A percentile compares a stretch with the other conserved stretches of the same genome.
Conservation (phyloP, 441 rosid species). For the Erodium trifolium region DNA sequence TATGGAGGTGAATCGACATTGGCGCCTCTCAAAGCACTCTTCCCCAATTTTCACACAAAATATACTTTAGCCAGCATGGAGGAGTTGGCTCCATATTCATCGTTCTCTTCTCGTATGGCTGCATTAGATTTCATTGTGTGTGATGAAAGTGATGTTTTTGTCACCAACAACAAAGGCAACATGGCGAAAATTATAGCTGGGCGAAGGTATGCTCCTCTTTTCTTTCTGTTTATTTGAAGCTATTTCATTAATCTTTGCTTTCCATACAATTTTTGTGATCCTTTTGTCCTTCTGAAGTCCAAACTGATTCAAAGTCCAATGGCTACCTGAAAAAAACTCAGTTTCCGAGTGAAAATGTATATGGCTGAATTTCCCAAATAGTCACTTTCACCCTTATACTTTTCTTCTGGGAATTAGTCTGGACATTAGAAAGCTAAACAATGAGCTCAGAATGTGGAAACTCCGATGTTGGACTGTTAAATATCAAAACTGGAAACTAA, state of each 20-base stretch:
- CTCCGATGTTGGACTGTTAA: no score
- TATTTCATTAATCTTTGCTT: background rate
- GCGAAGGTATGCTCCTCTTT: slow-evolving; percentile 43
- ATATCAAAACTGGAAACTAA: no score
- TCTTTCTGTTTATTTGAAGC: background rate
- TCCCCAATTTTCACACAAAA: slow-evolving; percentile 82
- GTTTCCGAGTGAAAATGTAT: no score
- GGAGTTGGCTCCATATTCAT: slow-evolving; percentile 63
- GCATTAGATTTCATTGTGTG: slow-evolving; percentile 94
- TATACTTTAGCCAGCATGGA: slow-evolving; percentile 71
- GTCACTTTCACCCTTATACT: no score
- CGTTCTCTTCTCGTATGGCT: slow-evolving; percentile 92
- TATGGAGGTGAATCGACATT: slow-evolving; percentile 48
- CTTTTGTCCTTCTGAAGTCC: no score
- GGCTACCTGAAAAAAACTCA: no score
- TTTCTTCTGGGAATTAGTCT: no score
- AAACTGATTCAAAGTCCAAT: no score
- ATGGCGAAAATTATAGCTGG: slow-evolving; percentile 97
- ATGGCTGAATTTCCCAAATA: no score
- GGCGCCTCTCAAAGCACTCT: slow-evolving; percentile 75
- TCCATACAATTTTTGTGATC: no score
- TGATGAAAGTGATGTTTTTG: slow-evolving; percentile 91
- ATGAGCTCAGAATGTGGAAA: no score
- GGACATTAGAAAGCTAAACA: no score
- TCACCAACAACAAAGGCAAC: slow-evolving; percentile 94